Percentiles rank a stretch among this genome's conserved stretches.
These are phyloP conservation scores for Guyanaporus albipodus DNA, from an alignment of 768 basidiomycete species.

Conservation along the genomic window DNA sequence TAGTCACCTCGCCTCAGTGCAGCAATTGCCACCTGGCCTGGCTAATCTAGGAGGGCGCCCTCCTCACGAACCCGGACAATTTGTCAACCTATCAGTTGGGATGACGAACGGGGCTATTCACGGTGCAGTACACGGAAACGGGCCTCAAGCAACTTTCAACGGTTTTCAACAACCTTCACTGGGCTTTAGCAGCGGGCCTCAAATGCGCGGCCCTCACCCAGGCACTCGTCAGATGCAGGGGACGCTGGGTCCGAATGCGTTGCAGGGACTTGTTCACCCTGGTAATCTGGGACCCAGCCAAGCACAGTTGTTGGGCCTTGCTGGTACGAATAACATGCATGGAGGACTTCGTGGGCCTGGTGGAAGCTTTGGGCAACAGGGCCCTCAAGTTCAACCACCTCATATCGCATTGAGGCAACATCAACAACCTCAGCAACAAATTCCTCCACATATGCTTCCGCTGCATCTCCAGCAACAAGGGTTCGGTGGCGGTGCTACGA, in stretches of 20 bases:
- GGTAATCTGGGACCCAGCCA: conserved; percentile 49
- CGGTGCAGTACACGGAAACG: conserved; percentile 43
- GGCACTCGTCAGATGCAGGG: conserved; percentile 46
- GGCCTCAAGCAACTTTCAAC: conserved; percentile 49
- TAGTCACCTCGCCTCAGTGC: conserved; percentile 44
- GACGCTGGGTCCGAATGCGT: conserved; percentile 42
- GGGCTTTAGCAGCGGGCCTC: conserved; percentile 40
- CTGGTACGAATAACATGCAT: conserved; percentile 42
- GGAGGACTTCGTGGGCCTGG: conserved; percentile 46
- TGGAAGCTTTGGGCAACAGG: conserved; percentile 37
- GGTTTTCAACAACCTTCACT: conserved; percentile 45
- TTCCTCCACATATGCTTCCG: conserved; percentile 49
- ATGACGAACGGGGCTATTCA: conserved; percentile 47
- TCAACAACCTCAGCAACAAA: conserved; percentile 43
- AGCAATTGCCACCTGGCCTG: conserved; percentile 73
- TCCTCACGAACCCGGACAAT: conserved; percentile 73
- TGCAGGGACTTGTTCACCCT: conserved; percentile 52
- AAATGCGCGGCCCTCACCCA: conserved; percentile 51
- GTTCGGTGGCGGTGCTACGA: conserved; percentile 41
- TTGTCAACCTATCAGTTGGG: conserved; percentile 40
- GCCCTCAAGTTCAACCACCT: conserved; percentile 29
- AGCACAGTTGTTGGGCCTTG: conserved; percentile 43
- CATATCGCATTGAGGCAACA: conserved; percentile 33
- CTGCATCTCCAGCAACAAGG: conserved; percentile 64
- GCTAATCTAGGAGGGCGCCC: conserved; percentile 81